Base-by-base conservation (phyloP, 768 basidiomycete species). In the Russula ochroleuca region DNA sequence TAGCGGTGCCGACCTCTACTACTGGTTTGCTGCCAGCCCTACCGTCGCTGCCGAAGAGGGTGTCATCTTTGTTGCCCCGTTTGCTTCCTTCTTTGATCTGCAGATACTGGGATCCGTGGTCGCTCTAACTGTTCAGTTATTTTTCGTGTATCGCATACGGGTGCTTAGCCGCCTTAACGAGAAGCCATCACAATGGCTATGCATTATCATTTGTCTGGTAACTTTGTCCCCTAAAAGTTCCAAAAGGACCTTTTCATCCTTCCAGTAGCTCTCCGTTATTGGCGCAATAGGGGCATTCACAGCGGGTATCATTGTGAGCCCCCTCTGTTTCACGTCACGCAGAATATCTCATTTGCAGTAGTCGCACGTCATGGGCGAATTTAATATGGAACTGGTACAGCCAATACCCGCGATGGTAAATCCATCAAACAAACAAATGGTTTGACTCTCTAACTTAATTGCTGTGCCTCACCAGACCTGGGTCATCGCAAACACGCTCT, bases 71-170 rank as follows among this genome's bases (percentile, higher is more conserved):
- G n/a, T n/a, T n/a, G n/a, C 65, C 3, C 59, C 70, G 1, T 56
- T 69, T 40, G 61, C 70, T 13, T 71, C 70, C 1, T 55, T 70
- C 11, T 66, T 73, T 38, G 72, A 72, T 52, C 68, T 69, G 5
- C 73, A 72, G 19, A 57, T 74, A 9, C 64, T 75, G 33, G 73
- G 71, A 4, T 56, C 68, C 6, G 11, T 72, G 9, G 67, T 72
- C 21, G 66, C 70, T 7, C 63, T 74, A 33, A 63, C 62, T 10
- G 69, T 74, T 5, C 72, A 75, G 59, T 45, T 72, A 11, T 75
- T 75, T 53, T 75, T 73, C 65, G 71, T 70, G 49, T 74, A 72
- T 56, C 69, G 73, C 13, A 75, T 75, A 28, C 70, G 51, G 57
- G 47, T 59, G 15, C 58, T 64, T 11, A 45, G 63, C 28, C 28